phyloP scores from a whole-genome alignment of 176 grass and related monocot genomes.

The Urochloa ruziziensis region DNA sequence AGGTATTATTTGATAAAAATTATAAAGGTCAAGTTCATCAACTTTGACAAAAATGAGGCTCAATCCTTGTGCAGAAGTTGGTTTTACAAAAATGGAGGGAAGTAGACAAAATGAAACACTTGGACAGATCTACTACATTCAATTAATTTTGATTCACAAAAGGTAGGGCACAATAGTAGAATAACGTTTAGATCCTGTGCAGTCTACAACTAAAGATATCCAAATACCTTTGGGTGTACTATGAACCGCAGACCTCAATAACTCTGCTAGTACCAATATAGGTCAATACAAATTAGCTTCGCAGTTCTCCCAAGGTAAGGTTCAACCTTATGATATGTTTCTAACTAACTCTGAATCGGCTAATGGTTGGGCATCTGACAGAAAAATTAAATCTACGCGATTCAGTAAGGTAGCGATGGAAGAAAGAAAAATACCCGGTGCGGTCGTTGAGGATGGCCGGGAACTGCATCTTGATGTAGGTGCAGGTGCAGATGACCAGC shows the following conservation, averaged over 20 bases:
- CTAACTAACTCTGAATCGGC: background rate
- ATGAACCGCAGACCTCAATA: background rate
- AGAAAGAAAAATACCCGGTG: constrained; percentile 34
- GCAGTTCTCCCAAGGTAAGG: background rate
- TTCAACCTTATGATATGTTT: background rate
- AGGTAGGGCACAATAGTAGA: background rate
- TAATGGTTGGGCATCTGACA: background rate
- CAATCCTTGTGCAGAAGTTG: background rate
- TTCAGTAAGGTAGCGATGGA: background rate
- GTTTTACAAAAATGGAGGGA: background rate
- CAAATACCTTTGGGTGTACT: background rate
- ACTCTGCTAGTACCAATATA: background rate
- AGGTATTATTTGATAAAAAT: background rate
- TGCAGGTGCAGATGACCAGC: constrained; percentile 92
- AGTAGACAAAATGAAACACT: background rate
- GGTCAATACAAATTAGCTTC: background rate
- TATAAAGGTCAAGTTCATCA: background rate
- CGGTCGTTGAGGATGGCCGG: constrained; percentile 74
- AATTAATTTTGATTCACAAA: background rate
- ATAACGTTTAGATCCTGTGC: background rate
- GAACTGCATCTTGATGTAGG: constrained; percentile 96
- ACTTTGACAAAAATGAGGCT: background rate
- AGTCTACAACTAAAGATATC: background rate
- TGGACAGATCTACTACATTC: background rate
- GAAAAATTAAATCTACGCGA: background rate